These are phyloP conservation scores for Pleochaeta shiraiana DNA, from an alignment of 2,329 filamentous ascomycete species.

Conservation along the genomic window DNA sequence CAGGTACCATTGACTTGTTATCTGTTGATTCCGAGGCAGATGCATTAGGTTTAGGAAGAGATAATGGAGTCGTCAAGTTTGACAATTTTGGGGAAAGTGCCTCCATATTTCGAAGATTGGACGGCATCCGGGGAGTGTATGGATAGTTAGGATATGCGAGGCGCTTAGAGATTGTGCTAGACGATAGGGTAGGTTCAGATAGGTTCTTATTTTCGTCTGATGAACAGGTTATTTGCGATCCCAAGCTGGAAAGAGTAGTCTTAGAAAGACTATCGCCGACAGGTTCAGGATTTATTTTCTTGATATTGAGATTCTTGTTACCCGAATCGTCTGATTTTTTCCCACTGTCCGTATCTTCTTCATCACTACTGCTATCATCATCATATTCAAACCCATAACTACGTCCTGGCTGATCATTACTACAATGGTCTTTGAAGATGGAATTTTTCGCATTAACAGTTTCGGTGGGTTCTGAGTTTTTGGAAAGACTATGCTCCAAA, in stretches of 20 bases:
- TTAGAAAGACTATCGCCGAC: too few species aligned
- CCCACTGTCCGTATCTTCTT: not conserved
- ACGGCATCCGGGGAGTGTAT: not conserved
- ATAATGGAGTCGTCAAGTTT: not conserved
- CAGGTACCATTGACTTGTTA: not conserved
- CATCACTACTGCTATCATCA: conserved; percentile 4
- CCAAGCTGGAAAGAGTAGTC: not conserved
- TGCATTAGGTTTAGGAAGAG: not conserved
- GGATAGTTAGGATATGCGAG: not conserved
- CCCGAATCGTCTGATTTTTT: not conserved
- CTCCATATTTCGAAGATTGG: not conserved
- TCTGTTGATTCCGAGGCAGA: not conserved
- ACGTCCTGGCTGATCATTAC: not conserved
- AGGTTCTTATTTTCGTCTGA: not conserved
- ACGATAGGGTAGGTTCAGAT: not conserved
- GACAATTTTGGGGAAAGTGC: not conserved
- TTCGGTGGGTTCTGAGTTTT: not conserved
- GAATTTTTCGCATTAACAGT: not conserved
- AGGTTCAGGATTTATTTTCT: not conserved
- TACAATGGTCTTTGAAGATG: not conserved
- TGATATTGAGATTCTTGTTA: not conserved
- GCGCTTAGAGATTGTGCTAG: not conserved
- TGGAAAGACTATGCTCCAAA: not conserved
- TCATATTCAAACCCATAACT: conserved; percentile 3
- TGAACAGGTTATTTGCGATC: not conserved